These are phyloP conservation scores for Ogataea henricii DNA, from an alignment of 805 yeast genomes.

Conservation along the genomic window DNA sequence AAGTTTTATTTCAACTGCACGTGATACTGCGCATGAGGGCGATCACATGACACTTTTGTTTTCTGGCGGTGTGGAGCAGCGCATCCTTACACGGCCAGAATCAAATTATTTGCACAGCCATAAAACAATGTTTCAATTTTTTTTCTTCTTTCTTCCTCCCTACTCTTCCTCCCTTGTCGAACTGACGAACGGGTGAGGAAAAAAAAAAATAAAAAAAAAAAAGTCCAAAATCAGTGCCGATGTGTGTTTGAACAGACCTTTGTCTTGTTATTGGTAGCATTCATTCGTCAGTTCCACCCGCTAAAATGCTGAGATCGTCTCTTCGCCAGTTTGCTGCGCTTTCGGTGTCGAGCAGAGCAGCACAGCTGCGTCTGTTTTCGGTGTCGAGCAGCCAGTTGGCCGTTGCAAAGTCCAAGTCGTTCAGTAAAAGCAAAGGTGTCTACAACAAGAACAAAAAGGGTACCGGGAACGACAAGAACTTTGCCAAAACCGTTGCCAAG, in stretches of 20 bases:
- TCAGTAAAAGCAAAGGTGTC: slow-evolving; percentile 26
- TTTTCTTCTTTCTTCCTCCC: neutral
- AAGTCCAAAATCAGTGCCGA: neutral
- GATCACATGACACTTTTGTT: too few species aligned
- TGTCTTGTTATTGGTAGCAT: too few species aligned
- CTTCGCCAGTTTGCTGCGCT: neutral
- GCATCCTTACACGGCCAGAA: too few species aligned
- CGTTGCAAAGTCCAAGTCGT: slow-evolving; percentile 33
- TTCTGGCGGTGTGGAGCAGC: too few species aligned
- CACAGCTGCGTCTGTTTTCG: slow-evolving; percentile 17
- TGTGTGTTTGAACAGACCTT: neutral
- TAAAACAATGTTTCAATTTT: too few species aligned
- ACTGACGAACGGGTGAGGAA: neutral
- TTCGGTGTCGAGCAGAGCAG: neutral
- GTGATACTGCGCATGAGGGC: too few species aligned
- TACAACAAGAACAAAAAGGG: slow-evolving; percentile 34
- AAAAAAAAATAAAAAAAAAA: neutral
- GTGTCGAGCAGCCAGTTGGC: slow-evolving; percentile 16
- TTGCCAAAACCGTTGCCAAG: slow-evolving; percentile 26
- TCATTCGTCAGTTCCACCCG: too few species aligned
- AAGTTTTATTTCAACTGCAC: too few species aligned
- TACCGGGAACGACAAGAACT: slow-evolving; percentile 34
- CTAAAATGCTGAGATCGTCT: slow-evolving; percentile 1
- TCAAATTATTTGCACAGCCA: too few species aligned
- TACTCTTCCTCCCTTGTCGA: neutral